Base-by-base conservation (phyloP, 2,329 filamentous ascomycete species). In the Stemphylium vesicarium region DNA sequence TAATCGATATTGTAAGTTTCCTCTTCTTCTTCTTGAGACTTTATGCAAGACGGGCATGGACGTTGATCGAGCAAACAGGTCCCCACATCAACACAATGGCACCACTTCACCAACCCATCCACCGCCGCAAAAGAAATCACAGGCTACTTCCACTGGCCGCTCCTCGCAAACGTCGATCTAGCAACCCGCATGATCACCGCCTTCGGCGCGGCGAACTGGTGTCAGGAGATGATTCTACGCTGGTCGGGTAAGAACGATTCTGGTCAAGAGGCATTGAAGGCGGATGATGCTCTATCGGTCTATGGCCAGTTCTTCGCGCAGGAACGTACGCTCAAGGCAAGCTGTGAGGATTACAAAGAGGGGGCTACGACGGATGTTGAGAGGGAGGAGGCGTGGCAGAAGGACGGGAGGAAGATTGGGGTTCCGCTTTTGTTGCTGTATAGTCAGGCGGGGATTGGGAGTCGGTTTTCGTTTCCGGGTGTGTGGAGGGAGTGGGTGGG, bases 141-240 rank as follows among this genome's bases (percentile, higher is more conserved):
- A 6, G 76, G 77, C 0, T 85, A 85, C 66, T 85, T 81, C 62
- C 84, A 86, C 69, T 86, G 84, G 83, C 84, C 84, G 47, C 81
- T 86, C 58, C 76, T 86, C 16, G 82, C 84, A 8, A 84, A 86
- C 64, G 66, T 73, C 0, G 71, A 71, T 4, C 81, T 84, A 0
- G 76, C 85, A 4, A 83, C 81, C 0, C 83, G 85, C 63, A 78
- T 75, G 36, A 70, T 84, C 41, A 79, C 44, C 80, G 57, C 70
- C 6, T 69, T 73, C 31, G 77, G 82, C n/a, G 71, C 77, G 0
- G 72, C 77, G 15, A 65, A 75, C 35, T 83, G 78, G 56, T 66
- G 69, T 42, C 45, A 51, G 7, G 70, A 72, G 8, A 67, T 71
- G 66, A 64, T 64, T 1, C 13, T 58, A 70, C 79, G 77, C 69